Evolutionary conservation across 306 rosid genomes (phyloP), one percentile per base, ranked within the genome.

Genomic region (Carpinus viminea): DNA sequence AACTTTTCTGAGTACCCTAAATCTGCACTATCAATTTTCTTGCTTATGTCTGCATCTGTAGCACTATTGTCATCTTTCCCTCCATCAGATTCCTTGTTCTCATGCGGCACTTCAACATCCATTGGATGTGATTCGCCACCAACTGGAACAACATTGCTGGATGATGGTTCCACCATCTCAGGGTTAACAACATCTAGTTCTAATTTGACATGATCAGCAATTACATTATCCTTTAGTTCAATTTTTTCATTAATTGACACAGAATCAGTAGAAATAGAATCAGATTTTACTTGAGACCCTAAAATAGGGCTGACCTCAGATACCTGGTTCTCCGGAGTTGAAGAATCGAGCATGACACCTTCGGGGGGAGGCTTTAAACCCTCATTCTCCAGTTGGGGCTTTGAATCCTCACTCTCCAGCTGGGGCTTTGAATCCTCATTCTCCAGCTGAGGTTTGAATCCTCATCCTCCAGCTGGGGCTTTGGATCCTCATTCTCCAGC

Each of bases 201-300:
- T 96, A 96, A 82, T 90, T 93, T 91, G 90, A 96, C 97, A 93
- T 93, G 90, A 85, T 96, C 93, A 91, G 97, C 89, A 93, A 94
- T 93, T 89, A 93, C 90, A 90, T 90, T 91, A 86, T 93, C 97
- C 97, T 93, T 96, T 90, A 96, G 89, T 96, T 96, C 99, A 90
- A 86, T 90, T 92, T 87, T 93, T 96, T 96, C 87, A 93, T 96
- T 93, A 96, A 93, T 91, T 91, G 98, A 91, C 88, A 93, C 87
- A 93, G 91, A 89, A 93, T 91, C 99, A 96, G 91, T 88, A 96
- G 97, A 93, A 91, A 96, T 88, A 93, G 92, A 93, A 93, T 96
- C 99, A 91, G 90, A 91, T 90, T 85, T 96, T 93, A 96, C 93
- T 90, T 90, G 91, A 88, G 86, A 87, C 92, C 98, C 99, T 89